Evolutionary conservation across 1,284 basidiomycete genomes (phyloP).

Genomic region (Heterobasidion annosum): DNA sequence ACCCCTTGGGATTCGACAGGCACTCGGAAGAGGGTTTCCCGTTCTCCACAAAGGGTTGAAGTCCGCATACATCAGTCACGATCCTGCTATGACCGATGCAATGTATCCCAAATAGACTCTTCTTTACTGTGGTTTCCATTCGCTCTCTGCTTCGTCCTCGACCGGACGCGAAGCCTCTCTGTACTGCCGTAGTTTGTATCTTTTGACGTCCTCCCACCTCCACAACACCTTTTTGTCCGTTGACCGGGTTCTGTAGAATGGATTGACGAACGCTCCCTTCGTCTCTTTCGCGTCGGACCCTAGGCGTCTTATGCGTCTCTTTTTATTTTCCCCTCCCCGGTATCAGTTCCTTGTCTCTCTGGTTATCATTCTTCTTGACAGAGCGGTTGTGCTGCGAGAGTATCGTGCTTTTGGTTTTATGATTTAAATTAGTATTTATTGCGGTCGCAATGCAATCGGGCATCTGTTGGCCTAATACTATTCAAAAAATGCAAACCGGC

Average conservation of each 20-base stretch:
- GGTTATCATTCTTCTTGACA: neutral
- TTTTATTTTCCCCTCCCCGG: too few species aligned
- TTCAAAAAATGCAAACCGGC: too few species aligned
- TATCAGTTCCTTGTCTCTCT: neutral
- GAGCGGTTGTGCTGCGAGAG: neutral
- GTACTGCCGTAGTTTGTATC: neutral
- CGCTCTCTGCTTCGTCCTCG: neutral
- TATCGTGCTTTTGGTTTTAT: neutral
- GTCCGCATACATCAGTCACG: neutral
- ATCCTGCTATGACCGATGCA: neutral
- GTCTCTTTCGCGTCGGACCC: neutral
- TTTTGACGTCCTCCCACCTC: neutral
- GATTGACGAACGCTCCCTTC: neutral
- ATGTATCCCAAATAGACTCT: neutral
- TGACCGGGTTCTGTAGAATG: neutral
- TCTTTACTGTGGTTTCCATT: neutral
- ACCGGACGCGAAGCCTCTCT: neutral
- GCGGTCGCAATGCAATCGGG: neutral
- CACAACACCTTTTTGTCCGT: neutral
- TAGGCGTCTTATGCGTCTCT: too few species aligned
- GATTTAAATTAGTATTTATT: neutral
- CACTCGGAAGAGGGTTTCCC: conserved; percentile 10
- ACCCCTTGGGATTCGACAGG: conserved; percentile 61
- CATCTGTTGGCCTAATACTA: neutral
- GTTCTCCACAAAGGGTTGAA: neutral